phyloP scores from a whole-genome alignment of 1,284 basidiomycete genomes.

The Leccinum angustisporum region DNA sequence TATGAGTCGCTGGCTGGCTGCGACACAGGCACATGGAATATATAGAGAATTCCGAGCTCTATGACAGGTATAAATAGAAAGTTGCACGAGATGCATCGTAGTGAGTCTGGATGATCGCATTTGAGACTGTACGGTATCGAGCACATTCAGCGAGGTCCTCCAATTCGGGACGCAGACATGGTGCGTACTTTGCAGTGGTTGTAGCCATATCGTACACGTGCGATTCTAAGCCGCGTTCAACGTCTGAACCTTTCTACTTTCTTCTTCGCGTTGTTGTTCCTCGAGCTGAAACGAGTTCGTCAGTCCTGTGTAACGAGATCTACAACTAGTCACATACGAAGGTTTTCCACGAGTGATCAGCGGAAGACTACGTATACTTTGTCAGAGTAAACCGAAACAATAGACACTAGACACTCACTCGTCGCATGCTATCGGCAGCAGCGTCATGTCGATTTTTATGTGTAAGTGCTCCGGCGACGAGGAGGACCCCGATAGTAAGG shows the following conservation, averaged over 20 bases:
- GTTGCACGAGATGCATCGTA: neutral
- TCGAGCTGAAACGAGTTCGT: conserved; percentile 22
- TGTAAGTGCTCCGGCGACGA: conserved; percentile 71
- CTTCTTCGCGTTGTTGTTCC: conserved; percentile 29
- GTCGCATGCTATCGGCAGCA: conserved; percentile 21
- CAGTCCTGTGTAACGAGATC: neutral
- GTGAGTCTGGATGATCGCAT: neutral
- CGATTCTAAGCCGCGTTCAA: conserved; percentile 10
- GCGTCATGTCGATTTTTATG: conserved; percentile 43
- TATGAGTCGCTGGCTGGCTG: neutral
- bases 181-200: neutral
- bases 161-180: neutral
- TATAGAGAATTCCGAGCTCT: neutral
- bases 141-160: neutral
- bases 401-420: conserved; percentile 17
- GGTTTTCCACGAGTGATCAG: conserved; percentile 30
- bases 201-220: neutral
- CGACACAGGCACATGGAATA: neutral
- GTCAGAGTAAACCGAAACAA: conserved; percentile 1
- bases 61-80: neutral
- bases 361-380: conserved; percentile 8
- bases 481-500: conserved; percentile 74
- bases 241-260: conserved; percentile 17
- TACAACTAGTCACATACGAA: conserved; percentile 23
- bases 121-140: neutral